Percentiles rank a stretch among this genome's conserved stretches.
Evolutionary conservation across 345 rosid species (phyloP).

Genomic region (Laguncularia racemosa): DNA sequence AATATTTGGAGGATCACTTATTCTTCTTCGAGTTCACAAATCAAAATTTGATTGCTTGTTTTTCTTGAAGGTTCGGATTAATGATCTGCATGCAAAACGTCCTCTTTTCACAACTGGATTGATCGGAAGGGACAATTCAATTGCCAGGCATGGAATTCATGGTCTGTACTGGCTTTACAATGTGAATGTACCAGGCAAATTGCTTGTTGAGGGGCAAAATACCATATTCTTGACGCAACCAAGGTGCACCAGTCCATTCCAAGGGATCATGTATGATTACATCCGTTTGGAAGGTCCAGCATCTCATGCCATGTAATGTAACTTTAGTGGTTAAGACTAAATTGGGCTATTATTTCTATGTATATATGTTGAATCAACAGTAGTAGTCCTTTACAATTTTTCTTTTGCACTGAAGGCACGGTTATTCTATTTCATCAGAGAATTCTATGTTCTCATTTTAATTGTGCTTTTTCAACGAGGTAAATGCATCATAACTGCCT

Average conservation of each 20-base stretch:
- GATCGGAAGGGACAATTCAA: conserved; percentile 83
- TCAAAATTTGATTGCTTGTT: background rate
- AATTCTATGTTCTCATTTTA: too few species aligned
- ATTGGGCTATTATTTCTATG: background rate
- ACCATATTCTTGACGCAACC: conserved; percentile 73
- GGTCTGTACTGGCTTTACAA: conserved; percentile 64
- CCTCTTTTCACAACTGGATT: conserved; percentile 78
- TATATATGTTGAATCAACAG: too few species aligned
- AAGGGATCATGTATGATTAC: conserved; percentile 84
- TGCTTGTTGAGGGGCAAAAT: conserved; percentile 61
- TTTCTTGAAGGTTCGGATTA: conserved; percentile 50
- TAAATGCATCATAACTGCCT: too few species aligned
- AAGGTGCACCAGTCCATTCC: conserved; percentile 51
- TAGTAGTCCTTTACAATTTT: too few species aligned
- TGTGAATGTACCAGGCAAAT: conserved; percentile 45
- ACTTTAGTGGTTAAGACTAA: background rate
- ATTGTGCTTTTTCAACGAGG: too few species aligned
- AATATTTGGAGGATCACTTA: background rate
- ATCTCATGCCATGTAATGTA: conserved; percentile 4
- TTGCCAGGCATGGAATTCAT: conserved; percentile 87
- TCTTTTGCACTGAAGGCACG: too few species aligned
- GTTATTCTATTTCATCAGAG: too few species aligned
- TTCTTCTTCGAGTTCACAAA: background rate
- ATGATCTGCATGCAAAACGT: conserved; percentile 43
- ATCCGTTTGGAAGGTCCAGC: conserved; percentile 76